Evolutionary conservation across 495 filamentous ascomycete species (phyloP).

Genomic region (Aspergillus leporis): DNA sequence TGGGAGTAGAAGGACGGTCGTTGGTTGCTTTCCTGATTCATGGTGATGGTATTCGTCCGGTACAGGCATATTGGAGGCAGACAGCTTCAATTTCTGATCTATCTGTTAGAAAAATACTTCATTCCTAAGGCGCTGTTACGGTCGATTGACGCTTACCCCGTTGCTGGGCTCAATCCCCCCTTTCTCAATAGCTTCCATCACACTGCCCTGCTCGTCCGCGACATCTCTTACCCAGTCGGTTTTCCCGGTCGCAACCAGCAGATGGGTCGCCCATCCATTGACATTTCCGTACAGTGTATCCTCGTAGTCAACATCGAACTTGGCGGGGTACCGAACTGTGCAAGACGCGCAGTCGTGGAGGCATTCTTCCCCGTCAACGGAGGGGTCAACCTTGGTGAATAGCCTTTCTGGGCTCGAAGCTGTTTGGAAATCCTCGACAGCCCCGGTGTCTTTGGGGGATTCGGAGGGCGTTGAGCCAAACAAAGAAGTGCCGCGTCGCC

Average conservation of each 20-base stretch:
- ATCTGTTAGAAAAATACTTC: neutral
- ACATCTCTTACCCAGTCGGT: conserved; percentile 93
- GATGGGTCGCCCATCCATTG: conserved; percentile 85
- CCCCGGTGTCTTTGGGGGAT: conserved; percentile 23
- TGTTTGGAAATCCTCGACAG: conserved; percentile 42
- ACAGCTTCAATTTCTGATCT: conserved; percentile 79
- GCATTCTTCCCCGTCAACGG: conserved; percentile 86
- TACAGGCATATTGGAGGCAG: conserved; percentile 88
- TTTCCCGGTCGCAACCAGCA: conserved; percentile 92
- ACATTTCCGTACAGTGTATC: conserved; percentile 84
- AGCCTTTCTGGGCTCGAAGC: conserved; percentile 38
- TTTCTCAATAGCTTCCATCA: conserved; percentile 88
- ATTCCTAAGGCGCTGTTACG: neutral
- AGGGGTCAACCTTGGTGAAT: conserved; percentile 58
- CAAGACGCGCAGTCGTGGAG: conserved; percentile 87
- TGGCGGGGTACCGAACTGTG: conserved; percentile 72
- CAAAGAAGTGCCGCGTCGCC: conserved; percentile 38
- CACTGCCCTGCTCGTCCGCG: conserved; percentile 84
- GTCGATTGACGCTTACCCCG: conserved; percentile 57
- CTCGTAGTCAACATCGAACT: conserved; percentile 71
- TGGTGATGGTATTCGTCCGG: conserved; percentile 59
- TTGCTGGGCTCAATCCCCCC: conserved; percentile 64
- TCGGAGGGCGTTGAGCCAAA: conserved; percentile 35
- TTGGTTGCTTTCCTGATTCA: conserved; percentile 63
- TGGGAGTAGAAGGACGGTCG: conserved; percentile 83